Evolutionary conservation across 805 yeast genomes (phyloP).

Genomic region (Yamadazyma insecticola): DNA sequence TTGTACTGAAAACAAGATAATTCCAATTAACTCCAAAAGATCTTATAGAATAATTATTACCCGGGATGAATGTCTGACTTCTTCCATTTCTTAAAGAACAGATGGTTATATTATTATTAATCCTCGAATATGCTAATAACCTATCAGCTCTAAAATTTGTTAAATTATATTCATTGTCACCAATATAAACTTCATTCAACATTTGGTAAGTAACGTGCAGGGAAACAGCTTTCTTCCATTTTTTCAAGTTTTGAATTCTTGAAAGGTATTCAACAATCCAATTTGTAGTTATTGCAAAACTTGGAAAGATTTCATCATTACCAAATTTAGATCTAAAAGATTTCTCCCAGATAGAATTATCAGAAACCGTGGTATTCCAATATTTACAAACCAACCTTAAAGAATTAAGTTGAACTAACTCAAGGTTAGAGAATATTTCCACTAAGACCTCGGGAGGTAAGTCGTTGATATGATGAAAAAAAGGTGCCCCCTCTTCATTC

Average conservation of each 20-base stretch:
- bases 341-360: slow-evolving; percentile 44
- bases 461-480: slow-evolving; percentile 19
- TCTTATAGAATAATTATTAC: slow-evolving; percentile 11
- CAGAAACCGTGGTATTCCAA: slow-evolving; percentile 44
- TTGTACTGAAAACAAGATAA: slow-evolving; percentile 25
- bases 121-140: slow-evolving; percentile 23
- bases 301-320: slow-evolving; percentile 34
- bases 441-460: slow-evolving; percentile 48
- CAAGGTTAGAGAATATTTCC: slow-evolving; percentile 41
- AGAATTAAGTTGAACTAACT: slow-evolving; percentile 38
- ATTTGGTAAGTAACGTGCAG: slow-evolving; percentile 27
- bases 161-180: slow-evolving; percentile 15
- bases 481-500: no score
- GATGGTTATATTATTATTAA: slow-evolving; percentile 24
- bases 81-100: slow-evolving; percentile 31
- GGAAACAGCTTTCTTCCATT: slow-evolving; percentile 34
- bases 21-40: slow-evolving; percentile 24
- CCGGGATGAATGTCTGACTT: slow-evolving; percentile 36
- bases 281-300: slow-evolving; percentile 36
- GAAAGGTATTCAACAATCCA: slow-evolving; percentile 46
- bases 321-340: slow-evolving; percentile 40
- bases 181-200: slow-evolving; percentile 18
- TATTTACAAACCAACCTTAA: slow-evolving; percentile 42
- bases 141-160: slow-evolving; percentile 23
- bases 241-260: slow-evolving; percentile 29